Base-by-base conservation (phyloP, 2,329 filamentous ascomycete genomes). In the Apiospora aurea region DNA sequence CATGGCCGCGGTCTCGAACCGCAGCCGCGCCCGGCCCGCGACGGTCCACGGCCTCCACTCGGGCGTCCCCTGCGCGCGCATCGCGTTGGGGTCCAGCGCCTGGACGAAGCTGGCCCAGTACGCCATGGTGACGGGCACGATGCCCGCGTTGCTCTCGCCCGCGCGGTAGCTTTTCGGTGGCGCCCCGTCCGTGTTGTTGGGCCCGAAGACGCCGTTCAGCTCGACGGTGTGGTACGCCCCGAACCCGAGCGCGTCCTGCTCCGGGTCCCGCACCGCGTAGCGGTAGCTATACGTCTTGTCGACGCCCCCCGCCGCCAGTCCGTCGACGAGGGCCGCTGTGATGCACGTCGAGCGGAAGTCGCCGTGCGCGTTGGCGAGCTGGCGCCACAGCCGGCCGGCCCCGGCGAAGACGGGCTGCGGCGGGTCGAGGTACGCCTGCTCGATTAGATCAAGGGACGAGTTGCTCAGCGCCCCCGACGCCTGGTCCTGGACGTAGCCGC, bases 141-240 rank as follows among this genome's bases (percentile, higher is more conserved):
- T 66, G 29, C 69, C 24, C 1, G 69, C 69, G 38, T 72, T 72
- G 7, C 64, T 69, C 43, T 44, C 11, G 4, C 44, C 13, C 10
- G 67, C 26, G 26, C 67, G 26, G 67, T 69, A 69, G 46, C 67
- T 69, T n/a, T 53, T 24, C 29, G 67, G 67, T 47, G 67, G 67
- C 8, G 44, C 67, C 13, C 82, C 81, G 38, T 83, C 81, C 2
- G 86, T 84, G 76, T 90, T 87, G 16, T 85, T 81, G 0, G 89
- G 87, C 0, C 92, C 92, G 83, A 89, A 93, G 69, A 94, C 89
- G 0, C 90, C 90, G 69, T 87, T 85, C 0, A 89, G 75, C 77
- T 94, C 92, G 11, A 89, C 85, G 0, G 89, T 91, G 75, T 94
- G 92, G 4, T 87, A 85, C 0, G 92, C 90, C 0, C 92, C 92